Evolutionary conservation across 202 grass and related monocot genomes (phyloP).

Genomic region (Thinopyrum obtusiflorum): DNA sequence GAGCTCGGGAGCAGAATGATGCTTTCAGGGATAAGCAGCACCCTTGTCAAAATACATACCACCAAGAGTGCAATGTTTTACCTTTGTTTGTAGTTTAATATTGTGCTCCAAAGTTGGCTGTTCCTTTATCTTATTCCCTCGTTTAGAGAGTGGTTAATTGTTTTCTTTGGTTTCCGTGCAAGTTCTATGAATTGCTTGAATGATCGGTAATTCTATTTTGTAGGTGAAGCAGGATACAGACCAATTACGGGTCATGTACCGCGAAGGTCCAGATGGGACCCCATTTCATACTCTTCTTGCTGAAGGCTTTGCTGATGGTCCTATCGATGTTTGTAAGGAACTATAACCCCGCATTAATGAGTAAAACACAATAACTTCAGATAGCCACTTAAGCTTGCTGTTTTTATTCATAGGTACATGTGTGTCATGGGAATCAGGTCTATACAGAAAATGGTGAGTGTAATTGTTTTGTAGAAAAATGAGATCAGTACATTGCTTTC

Average conservation of each 20-base stretch:
- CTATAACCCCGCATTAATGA: background rate
- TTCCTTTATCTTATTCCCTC: background rate
- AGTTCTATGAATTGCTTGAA: background rate
- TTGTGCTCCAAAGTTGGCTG: background rate
- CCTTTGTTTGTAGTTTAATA: background rate
- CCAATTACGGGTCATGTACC: constrained; percentile 82
- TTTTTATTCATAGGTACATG: constrained; percentile 70
- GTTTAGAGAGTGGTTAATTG: background rate
- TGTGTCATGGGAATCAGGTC: constrained; percentile 73
- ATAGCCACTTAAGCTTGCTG: background rate
- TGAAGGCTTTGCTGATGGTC: constrained; percentile 90
- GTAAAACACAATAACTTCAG: background rate
- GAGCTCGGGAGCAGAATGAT: background rate
- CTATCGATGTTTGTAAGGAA: constrained; percentile 93
- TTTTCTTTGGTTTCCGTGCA: background rate
- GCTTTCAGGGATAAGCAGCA: background rate
- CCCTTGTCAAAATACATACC: background rate
- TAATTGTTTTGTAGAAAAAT: constrained; percentile 6
- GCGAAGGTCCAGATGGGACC: constrained; percentile 69
- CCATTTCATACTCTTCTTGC: constrained; percentile 85
- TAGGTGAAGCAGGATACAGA: constrained; percentile 96
- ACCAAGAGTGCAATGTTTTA: background rate
- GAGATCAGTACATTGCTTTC: background rate
- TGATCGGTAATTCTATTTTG: constrained; percentile 16
- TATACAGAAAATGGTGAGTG: constrained; percentile 92